These are phyloP conservation scores for Podospora anserina DNA, from an alignment of 495 filamentous ascomycete species.

Conservation along the genomic window DNA sequence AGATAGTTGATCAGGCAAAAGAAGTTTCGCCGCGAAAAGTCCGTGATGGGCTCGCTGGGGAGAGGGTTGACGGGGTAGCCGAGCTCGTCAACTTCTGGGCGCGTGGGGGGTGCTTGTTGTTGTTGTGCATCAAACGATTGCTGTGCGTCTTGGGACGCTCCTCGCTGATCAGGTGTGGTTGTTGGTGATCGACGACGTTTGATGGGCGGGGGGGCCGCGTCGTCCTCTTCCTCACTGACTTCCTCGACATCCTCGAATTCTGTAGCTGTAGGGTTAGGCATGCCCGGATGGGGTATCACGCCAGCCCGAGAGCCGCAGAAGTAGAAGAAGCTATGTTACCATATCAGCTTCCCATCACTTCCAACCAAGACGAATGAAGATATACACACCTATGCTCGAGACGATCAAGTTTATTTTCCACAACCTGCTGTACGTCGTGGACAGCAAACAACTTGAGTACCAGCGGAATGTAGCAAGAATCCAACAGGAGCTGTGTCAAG, in stretches of 20 bases:
- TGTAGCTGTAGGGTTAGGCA: conserved; percentile 27
- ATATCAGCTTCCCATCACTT: neutral
- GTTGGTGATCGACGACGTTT: conserved; percentile 53
- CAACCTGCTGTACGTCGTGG: conserved; percentile 83
- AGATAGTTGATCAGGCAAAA: conserved; percentile 90
- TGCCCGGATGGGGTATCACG: conserved; percentile 22
- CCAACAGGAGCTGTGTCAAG: conserved; percentile 84
- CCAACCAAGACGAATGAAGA: neutral
- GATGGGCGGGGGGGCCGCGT: conserved; percentile 82
- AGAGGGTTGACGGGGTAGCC: conserved; percentile 64
- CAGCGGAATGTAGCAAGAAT: conserved; percentile 89
- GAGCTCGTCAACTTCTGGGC: conserved; percentile 84
- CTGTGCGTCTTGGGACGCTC: conserved; percentile 7
- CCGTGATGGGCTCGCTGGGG: conserved; percentile 78
- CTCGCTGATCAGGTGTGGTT: conserved; percentile 4
- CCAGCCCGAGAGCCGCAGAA: conserved; percentile 65
- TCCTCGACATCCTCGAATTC: conserved; percentile 41
- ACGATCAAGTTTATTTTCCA: conserved; percentile 80
- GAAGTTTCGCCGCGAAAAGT: conserved; percentile 91
- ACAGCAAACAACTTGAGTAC: conserved; percentile 89
- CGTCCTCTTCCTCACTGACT: conserved; percentile 46
- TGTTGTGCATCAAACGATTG: conserved; percentile 5
- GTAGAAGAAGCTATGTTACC: conserved; percentile 68
- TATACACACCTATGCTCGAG: conserved; percentile 68
- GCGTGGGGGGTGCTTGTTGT: conserved; percentile 46